Evolutionary conservation across 768 basidiomycete genomes (phyloP).

Genomic region (Auricularia auricula-judae): DNA sequence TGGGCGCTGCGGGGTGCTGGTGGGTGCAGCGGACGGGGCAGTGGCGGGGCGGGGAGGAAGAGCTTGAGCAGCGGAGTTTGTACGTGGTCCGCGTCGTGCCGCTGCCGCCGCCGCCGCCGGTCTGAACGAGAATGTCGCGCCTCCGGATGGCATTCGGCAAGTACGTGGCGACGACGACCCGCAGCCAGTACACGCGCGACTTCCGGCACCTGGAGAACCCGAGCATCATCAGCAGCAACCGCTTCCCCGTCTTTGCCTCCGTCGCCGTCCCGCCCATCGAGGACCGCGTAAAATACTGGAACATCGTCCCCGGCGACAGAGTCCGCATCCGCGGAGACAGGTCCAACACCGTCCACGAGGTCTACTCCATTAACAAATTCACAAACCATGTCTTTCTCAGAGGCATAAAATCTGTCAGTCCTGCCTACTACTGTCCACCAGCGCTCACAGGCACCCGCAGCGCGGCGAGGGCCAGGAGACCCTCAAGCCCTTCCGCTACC

Average conservation of each 20-base stretch:
- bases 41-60: not conserved
- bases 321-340: constrained; percentile 61
- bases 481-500: constrained; percentile 56
- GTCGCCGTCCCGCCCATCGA: constrained; percentile 37
- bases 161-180: not conserved
- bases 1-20: no score
- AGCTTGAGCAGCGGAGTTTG: not conserved
- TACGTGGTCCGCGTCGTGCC: no score
- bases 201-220: constrained; percentile 50
- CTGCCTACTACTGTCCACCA: constrained; percentile 16
- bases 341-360: constrained; percentile 50
- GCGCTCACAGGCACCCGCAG: constrained; percentile 18
- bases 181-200: constrained; percentile 31
- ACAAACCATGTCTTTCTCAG: constrained; percentile 57
- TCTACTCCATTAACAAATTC: constrained; percentile 61
- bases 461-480: constrained; percentile 19
- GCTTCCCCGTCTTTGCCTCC: constrained; percentile 24
- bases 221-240: constrained; percentile 41
- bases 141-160: not conserved
- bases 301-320: constrained; percentile 75
- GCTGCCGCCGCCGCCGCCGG: not conserved
- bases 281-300: constrained; percentile 79
- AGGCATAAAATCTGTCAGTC: constrained; percentile 26
- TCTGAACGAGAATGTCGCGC: not conserved
- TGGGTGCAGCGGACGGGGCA: not conserved